Evolutionary conservation across 768 basidiomycete genomes (phyloP), one percentile per base, ranked within the genome.

Genomic region (Ramaria rubella): DNA sequence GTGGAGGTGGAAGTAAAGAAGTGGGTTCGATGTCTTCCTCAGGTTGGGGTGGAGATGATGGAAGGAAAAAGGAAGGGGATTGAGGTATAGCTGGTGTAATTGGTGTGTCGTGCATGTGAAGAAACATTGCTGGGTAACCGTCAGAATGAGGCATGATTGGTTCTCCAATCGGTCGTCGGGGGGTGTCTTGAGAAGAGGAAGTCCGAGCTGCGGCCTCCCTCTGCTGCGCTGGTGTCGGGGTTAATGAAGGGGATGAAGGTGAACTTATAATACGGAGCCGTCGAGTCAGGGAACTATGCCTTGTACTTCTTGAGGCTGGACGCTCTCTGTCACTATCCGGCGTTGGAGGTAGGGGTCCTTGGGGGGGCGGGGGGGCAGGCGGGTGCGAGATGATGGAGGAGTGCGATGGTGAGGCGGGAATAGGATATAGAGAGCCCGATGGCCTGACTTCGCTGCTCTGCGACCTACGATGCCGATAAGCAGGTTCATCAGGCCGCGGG

Each of bases 181-280:
- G 76, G 43, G 58, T 46, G 12, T 30, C 55, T n/a, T n/a, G n/a
- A n/a, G n/a, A n/a, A n/a, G n/a, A n/a, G n/a, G n/a, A n/a, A n/a
- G n/a, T n/a, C n/a, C n/a, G n/a, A 58, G 27, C 64, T 5, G 81
- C 81, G 17, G 73, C 66, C 23, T 82, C 76, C 65, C 81, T 83
- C n/a, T n/a, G n/a, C n/a, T n/a, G n/a, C 58, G 77, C 76, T 61
- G 80, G 81, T 1, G 70, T 71, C n/a, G 78, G 76, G 12, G 80
- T 62, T 62, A 58, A 59, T 61, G 70, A 59, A 12, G 63, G 48
- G 2, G 72, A 63, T 9, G 82, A 69, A 23, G 84, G 84, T 3
- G 83, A 75, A 63, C 85, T 87, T 50, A 82, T 77, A 49, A 85
- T 81, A 50, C 87, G 82, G 53, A 87, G 63, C 31, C 87, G 84